phyloP scores from a whole-genome alignment of 164 flowering plant species.

The Dillenia turbinata region DNA sequence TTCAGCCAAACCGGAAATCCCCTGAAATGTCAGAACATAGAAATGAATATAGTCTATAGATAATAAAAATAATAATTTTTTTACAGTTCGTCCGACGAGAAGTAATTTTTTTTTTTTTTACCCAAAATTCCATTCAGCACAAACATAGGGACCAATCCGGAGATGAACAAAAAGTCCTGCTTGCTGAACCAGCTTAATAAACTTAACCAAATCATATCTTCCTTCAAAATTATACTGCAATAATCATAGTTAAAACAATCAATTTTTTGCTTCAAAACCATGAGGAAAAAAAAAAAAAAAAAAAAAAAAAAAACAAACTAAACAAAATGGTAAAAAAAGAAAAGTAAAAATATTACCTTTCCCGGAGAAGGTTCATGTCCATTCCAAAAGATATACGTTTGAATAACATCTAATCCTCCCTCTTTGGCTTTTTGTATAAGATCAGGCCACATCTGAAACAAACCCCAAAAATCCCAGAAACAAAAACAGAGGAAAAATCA shows the following conservation, averaged over 20 bases:
- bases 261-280: not conserved
- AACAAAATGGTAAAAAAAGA: not conserved
- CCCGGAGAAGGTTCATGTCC: conserved; percentile 88
- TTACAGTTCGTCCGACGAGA: not conserved
- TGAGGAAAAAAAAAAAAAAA: not conserved
- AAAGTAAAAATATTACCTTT: conserved; percentile 30
- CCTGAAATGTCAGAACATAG: conserved; percentile 18
- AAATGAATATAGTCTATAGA: no score
- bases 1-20: conserved; percentile 65
- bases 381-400: conserved; percentile 85
- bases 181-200: conserved; percentile 67
- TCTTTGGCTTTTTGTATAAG: conserved; percentile 78
- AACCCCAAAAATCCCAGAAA: conserved; percentile 9
- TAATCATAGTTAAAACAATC: not conserved
- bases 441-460: conserved; percentile 81
- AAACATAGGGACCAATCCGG: conserved; percentile 77
- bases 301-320: not conserved
- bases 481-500: not conserved
- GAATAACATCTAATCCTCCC: conserved; percentile 80
- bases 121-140: conserved; percentile 95
- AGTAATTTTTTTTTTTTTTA: conserved; percentile 11
- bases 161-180: conserved; percentile 83
- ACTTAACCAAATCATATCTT: conserved; percentile 66
- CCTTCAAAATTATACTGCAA: conserved; percentile 73
- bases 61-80: no score